A percentile compares a stretch with the other conserved stretches of the same genome.
phyloP scores from a whole-genome alignment of 148 eudicot species.

The Oxyria digyna region DNA sequence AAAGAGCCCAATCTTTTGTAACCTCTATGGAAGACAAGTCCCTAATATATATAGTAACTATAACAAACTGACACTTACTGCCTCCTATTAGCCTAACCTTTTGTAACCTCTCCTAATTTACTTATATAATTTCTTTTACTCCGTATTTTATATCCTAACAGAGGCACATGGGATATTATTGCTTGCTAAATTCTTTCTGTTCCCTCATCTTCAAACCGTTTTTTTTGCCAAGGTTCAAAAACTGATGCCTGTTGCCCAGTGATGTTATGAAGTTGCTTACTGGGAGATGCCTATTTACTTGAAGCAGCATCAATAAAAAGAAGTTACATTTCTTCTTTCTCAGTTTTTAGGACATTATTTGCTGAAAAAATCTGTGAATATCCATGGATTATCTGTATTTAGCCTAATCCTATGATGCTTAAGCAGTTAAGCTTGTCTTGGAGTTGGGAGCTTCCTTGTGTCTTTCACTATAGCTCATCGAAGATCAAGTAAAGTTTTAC shows the following conservation, averaged over 20 bases:
- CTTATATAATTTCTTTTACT: too few species aligned
- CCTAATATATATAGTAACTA: too few species aligned
- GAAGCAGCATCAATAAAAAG: too few species aligned
- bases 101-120: too few species aligned
- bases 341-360: neutral
- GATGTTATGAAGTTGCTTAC: neutral
- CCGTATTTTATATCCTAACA: too few species aligned
- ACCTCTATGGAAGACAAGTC: too few species aligned
- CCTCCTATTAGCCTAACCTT: too few species aligned
- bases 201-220: neutral
- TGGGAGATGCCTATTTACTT: neutral
- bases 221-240: neutral
- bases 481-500: neutral
- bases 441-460: too few species aligned
- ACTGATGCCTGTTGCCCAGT: neutral
- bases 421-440: neutral
- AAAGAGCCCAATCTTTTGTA: too few species aligned
- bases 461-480: neutral
- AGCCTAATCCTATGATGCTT: neutral
- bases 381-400: neutral
- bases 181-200: neutral
- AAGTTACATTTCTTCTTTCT: neutral
- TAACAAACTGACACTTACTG: too few species aligned
- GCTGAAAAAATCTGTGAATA: neutral
- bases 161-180: neutral